phyloP scores from a whole-genome alignment of 306 rosid species.

The Gastrolobium bilobum region DNA sequence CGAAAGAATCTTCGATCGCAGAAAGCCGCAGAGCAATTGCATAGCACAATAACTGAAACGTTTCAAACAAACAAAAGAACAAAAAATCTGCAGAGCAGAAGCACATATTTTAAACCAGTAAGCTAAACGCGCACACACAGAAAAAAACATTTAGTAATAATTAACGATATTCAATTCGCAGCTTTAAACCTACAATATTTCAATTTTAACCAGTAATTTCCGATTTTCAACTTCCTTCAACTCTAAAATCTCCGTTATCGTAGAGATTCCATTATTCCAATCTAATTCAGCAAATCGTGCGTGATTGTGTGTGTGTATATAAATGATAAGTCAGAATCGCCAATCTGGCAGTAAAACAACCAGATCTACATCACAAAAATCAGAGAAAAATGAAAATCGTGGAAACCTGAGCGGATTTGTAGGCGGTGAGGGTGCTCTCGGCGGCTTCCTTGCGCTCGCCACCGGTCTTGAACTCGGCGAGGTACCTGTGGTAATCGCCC shows the following conservation, averaged over 20 bases:
- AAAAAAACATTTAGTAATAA: neutral
- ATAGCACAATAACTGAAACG: neutral
- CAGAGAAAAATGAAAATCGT: neutral
- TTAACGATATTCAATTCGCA: too few relatives aligned
- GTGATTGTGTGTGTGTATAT: neutral
- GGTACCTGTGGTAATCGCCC: conserved; percentile 96
- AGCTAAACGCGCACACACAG: neutral
- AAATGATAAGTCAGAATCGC: neutral
- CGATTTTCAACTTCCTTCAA: neutral
- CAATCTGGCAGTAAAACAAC: neutral
- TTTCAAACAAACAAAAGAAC: conserved; percentile 19
- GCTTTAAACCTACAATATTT: too few relatives aligned
- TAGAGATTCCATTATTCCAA: neutral
- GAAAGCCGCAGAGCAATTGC: neutral
- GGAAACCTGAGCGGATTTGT: conserved; percentile 93
- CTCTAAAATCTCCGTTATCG: neutral
- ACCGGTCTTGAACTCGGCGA: conserved; percentile 98
- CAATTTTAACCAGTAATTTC: neutral
- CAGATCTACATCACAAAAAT: conserved; percentile 27
- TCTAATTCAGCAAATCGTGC: neutral
- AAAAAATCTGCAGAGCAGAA: neutral
- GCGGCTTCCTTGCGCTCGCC: conserved; percentile 96
- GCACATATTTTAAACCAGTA: neutral
- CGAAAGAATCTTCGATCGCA: neutral
- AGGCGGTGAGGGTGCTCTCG: conserved; percentile 91